Evolutionary conservation across 768 basidiomycete species (phyloP).

Genomic region (Candolleomyces eurysporus): DNA sequence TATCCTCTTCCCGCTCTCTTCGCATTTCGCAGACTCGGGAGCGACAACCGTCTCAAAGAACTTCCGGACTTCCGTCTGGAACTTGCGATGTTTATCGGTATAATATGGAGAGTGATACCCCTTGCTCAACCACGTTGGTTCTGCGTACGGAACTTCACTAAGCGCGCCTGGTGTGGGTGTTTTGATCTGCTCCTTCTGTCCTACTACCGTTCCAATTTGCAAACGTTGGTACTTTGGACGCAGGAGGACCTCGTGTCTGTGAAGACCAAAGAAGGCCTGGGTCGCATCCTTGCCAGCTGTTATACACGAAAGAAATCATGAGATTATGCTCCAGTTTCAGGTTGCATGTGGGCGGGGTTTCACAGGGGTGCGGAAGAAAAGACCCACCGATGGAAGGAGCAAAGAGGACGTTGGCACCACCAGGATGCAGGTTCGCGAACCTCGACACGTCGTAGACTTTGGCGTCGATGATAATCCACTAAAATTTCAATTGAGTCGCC

Average conservation of each 20-base stretch:
- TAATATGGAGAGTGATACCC: conserved; percentile 34
- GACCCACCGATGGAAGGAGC: conserved; percentile 62
- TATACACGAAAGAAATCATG: too few relatives aligned
- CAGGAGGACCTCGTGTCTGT: conserved; percentile 29
- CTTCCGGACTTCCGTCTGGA: conserved; percentile 73
- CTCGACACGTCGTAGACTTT: conserved; percentile 80
- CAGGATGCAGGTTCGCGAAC: conserved; percentile 83
- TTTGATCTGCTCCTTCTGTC: conserved; percentile 28
- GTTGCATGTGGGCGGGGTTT: not conserved
- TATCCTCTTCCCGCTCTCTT: conserved; percentile 85
- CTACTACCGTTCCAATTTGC: conserved; percentile 28
- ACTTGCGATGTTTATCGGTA: conserved; percentile 55
- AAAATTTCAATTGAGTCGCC: conserved; percentile 2
- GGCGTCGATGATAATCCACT: conserved; percentile 84
- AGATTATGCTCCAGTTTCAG: too few relatives aligned
- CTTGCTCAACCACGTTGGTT: conserved; percentile 30
- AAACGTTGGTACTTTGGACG: conserved; percentile 30
- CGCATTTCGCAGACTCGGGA: conserved; percentile 74
- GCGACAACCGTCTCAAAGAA: conserved; percentile 75
- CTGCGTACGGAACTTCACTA: conserved; percentile 32
- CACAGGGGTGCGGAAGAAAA: not conserved
- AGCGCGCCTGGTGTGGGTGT: conserved; percentile 25
- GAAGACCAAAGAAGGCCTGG: conserved; percentile 30
- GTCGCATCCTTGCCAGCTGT: conserved; percentile 64
- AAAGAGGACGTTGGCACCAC: conserved; percentile 74